Base-by-base conservation (phyloP, 495 filamentous ascomycete species). In the Podospora fimiseda region DNA sequence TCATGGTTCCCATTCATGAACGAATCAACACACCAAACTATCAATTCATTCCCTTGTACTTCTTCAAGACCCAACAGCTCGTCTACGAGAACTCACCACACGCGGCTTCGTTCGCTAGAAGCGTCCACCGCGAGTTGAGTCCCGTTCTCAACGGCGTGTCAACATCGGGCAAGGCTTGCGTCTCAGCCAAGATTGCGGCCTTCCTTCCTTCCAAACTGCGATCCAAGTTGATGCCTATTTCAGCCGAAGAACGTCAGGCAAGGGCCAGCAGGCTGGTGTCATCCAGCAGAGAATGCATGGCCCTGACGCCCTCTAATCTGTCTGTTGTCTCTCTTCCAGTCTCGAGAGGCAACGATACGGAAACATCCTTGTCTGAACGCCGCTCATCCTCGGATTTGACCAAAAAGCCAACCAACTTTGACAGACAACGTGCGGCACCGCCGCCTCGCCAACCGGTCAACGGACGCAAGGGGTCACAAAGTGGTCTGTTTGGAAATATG, bases 11-110 rank as follows among this genome's bases (percentile, higher is more conserved):
- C 7, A 70, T 76, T 36, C 72, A 76, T 38, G 47, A 57, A 24
- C 62, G 52, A 14, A 52, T 68, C 21, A 60, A 50, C 14, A 59
- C 68, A 1, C 59, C 70, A 1, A 62, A 67, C 0, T 67, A 68
- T 52, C 63, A 70, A 30, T 78, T 76, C 38, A 56, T 70, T 13
- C 76, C 76, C 2, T 56, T 80, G 19, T 69, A 59, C 22, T 77
- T 79, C 57, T 79, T 78, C 57, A 76, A 75, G 52, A 64, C 70
- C 15, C 69, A 73, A 16, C 77, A 79, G 59, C 61, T 73, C 42
- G 64, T 71, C 6, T 67, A 77, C 56, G 59, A 59, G 19, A 67
- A 73, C 53, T 72, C 69, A 22, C 65, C 71, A 2, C 67, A 77
- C 46, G 65, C 72, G 24, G 62, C 64, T 11, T 66, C 60, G 13